phyloP scores from a whole-genome alignment of 441 rosid genomes.

The Syzygium malaccense region DNA sequence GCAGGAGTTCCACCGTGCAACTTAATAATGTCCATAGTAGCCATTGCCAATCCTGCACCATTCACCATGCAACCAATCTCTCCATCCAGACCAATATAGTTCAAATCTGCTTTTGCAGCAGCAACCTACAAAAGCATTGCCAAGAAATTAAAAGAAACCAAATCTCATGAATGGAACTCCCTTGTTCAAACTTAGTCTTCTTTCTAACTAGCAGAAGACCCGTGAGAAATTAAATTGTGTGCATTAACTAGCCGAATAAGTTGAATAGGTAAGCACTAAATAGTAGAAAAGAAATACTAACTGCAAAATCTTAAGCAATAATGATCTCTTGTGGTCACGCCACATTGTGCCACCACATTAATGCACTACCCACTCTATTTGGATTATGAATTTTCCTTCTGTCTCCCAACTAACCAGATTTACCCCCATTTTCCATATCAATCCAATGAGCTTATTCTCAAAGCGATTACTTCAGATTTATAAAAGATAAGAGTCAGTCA shows the following conservation, averaged over 20 bases:
- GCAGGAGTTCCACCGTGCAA: slow-evolving; percentile 99
- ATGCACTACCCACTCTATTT: background rate
- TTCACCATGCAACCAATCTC: slow-evolving; percentile 99
- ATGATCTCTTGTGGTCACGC: background rate
- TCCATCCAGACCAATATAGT: slow-evolving; percentile 95
- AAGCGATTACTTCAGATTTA: background rate
- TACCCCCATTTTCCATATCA: background rate
- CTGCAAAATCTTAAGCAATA: background rate
- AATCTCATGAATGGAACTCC: background rate
- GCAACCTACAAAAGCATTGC: slow-evolving; percentile 43
- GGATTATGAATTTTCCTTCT: background rate
- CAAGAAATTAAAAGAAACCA: background rate
- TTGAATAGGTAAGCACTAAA: background rate
- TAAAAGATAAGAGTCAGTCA: background rate
- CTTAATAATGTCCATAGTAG: slow-evolving; percentile 97
- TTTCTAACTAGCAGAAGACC: background rate
- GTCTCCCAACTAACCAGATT: background rate
- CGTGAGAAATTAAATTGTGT: background rate
- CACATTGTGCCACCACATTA: background rate
- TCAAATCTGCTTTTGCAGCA: slow-evolving; percentile 93
- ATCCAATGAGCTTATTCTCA: background rate
- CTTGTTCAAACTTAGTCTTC: background rate
- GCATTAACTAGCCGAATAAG: background rate
- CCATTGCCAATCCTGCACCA: slow-evolving; percentile 99
- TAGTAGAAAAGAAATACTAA: background rate